Evolutionary conservation across 441 rosid genomes (phyloP), one percentile per base, ranked within the genome.

Genomic region (Flueggea neowawraea): DNA sequence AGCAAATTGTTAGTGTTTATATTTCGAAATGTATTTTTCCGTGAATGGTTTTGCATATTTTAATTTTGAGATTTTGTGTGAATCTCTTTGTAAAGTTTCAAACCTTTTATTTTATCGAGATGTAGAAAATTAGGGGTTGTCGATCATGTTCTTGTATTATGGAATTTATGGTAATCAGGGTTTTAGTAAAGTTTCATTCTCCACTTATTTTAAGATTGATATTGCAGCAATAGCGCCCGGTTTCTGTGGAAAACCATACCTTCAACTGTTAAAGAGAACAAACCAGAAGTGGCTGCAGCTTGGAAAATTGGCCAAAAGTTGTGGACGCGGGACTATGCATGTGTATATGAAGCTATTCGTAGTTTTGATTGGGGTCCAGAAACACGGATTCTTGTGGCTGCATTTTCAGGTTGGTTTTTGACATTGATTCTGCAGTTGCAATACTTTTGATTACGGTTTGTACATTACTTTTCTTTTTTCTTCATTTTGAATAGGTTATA

Each of bases 241-340:
- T 93, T 85, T 68, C 84, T 90, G 10, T 90, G 98, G 97, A 90
- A 91, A 69, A 73, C 95, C 13, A 83, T 90, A 69, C 93, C 97
- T 69, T 41, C 78, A 4, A 54, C 67, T 8, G 65, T 83, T 59
- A 92, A 86, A 70, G 96, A 88, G 73, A 86, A 70, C 83, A 83
- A 76, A 60, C 84, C 85, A 1, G 97, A 91, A 68, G 72, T 89
- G 31, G 81, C 69, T 69, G 96, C 96, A 7, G 87, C 78, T 43
- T 94, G 97, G 99, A 75, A 51, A 70, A 82, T 94, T 67, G 94
- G 95, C 62, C 96, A 91, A 82, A 81, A 78, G 73, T 75, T 91
- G 32, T 94, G 97, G 97, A 80, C 81, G 17, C 82, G 77, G 64
- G 95, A 90, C 68, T 80, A 85, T 75, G 82, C 90, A 0, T 84